Evolutionary conservation across 768 basidiomycete species (phyloP).

Genomic region (Russula griseocarnosa): DNA sequence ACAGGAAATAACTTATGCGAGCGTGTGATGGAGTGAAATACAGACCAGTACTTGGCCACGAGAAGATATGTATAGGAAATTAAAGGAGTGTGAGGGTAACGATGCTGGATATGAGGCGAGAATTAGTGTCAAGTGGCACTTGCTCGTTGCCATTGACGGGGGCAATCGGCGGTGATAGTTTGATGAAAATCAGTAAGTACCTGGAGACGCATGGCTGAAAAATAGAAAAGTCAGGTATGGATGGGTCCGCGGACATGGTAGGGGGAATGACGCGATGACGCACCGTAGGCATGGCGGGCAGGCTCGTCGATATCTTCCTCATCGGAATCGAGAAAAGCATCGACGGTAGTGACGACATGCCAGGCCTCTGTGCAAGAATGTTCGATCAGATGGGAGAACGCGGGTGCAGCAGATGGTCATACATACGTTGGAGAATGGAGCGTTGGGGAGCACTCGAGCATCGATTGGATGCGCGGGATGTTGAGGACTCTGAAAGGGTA

Average conservation of each 20-base stretch:
- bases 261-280: conserved; percentile 26
- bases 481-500: conserved; percentile 31
- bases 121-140: conserved; percentile 7
- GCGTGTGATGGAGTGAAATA: neutral
- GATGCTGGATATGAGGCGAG: neutral
- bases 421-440: conserved; percentile 63
- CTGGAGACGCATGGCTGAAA: conserved; percentile 25
- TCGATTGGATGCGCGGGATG: conserved; percentile 41
- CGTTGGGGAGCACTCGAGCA: conserved; percentile 27
- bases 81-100: neutral
- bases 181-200: conserved; percentile 23
- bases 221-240: neutral
- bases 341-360: conserved; percentile 60
- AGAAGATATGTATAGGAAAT: neutral
- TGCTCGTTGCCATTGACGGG: conserved; percentile 10
- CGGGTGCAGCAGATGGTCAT: neutral
- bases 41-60: neutral
- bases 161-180: neutral
- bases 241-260: too few relatives aligned
- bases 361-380: conserved; percentile 54
- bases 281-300: conserved; percentile 62
- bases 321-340: conserved; percentile 74
- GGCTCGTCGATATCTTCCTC: conserved; percentile 65
- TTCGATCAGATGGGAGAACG: neutral
- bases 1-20: conserved; percentile 30